phyloP scores from a whole-genome alignment of 140 eudicot genomes.

The Senecio squalidus region DNA sequence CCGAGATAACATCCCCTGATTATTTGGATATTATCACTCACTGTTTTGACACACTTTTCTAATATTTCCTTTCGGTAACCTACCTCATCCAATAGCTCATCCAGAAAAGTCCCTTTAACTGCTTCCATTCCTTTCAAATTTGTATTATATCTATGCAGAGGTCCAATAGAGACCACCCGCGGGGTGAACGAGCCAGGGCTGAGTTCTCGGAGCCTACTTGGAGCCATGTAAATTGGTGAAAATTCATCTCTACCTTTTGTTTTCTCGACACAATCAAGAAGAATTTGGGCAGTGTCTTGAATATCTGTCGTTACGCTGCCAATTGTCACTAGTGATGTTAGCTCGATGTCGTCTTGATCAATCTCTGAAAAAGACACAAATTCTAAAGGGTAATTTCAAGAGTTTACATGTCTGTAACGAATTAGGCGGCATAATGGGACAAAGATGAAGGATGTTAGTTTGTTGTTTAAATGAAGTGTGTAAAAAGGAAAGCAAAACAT shows the following conservation, averaged over 20 bases:
- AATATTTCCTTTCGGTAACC: not conserved
- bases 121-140: not conserved
- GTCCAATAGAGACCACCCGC: conserved; percentile 16
- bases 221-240: conserved; percentile 2
- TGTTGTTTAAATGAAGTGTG: too few relatives aligned
- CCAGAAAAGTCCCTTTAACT: not conserved
- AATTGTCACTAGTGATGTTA: too few relatives aligned
- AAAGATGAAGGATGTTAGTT: too few relatives aligned
- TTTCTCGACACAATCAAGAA: not conserved
- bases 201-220: not conserved
- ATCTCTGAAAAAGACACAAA: too few relatives aligned
- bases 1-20: not conserved
- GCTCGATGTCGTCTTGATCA: too few relatives aligned
- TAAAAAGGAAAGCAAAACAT: too few relatives aligned
- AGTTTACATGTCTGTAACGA: too few relatives aligned
- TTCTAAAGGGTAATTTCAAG: too few relatives aligned
- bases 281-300: not conserved
- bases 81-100: not conserved
- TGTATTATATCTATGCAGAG: conserved; percentile 1
- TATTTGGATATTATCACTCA: not conserved
- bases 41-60: not conserved
- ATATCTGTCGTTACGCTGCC: too few relatives aligned
- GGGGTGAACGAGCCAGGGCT: conserved; percentile 8
- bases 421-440: too few relatives aligned
- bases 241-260: not conserved